phyloP scores from a whole-genome alignment of 1,139 yeast genomes.

The Hyphopichia fennica region DNA sequence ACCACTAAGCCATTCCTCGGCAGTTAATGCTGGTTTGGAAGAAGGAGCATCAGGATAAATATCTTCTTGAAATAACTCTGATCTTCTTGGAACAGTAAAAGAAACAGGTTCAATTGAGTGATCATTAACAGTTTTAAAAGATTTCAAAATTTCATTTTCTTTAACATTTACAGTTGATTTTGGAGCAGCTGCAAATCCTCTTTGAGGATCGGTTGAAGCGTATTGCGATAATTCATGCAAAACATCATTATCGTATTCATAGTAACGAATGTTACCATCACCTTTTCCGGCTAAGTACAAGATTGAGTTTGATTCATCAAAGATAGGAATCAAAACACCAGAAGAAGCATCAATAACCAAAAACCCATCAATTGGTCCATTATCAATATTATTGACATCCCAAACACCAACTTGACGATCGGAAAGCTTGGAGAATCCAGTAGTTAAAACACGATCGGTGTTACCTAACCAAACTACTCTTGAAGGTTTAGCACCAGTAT shows the following conservation, averaged over 20 bases:
- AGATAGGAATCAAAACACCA: slow-evolving; percentile 90
- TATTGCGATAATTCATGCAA: slow-evolving; percentile 81
- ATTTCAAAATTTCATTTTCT: slow-evolving; percentile 80
- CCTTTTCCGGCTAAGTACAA: slow-evolving; percentile 95
- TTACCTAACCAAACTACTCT: slow-evolving; percentile 90
- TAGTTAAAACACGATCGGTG: slow-evolving; percentile 79
- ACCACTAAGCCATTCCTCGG: slow-evolving; percentile 79
- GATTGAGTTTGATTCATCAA: slow-evolving; percentile 76
- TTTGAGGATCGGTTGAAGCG: slow-evolving; percentile 87
- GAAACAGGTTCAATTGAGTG: slow-evolving; percentile 83
- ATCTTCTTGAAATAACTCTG: slow-evolving; percentile 90
- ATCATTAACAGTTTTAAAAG: slow-evolving; percentile 85
- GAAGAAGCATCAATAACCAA: slow-evolving; percentile 84
- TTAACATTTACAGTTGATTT: slow-evolving; percentile 74
- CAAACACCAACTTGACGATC: slow-evolving; percentile 96
- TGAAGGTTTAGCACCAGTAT: slow-evolving; percentile 87
- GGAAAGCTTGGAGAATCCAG: slow-evolving; percentile 92
- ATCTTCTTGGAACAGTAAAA: slow-evolving; percentile 88
- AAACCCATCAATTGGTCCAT: slow-evolving; percentile 89
- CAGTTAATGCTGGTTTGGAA: slow-evolving; percentile 70
- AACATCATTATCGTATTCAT: slow-evolving; percentile 80
- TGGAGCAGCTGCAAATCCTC: slow-evolving; percentile 92
- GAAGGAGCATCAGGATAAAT: slow-evolving; percentile 93
- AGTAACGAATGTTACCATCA: slow-evolving; percentile 95
- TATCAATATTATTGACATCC: slow-evolving; percentile 72